A percentile compares a stretch with the other conserved stretches of the same genome.
phyloP scores from a whole-genome alignment of 768 basidiomycete genomes.

The Hebeloma cylindrosporum region DNA sequence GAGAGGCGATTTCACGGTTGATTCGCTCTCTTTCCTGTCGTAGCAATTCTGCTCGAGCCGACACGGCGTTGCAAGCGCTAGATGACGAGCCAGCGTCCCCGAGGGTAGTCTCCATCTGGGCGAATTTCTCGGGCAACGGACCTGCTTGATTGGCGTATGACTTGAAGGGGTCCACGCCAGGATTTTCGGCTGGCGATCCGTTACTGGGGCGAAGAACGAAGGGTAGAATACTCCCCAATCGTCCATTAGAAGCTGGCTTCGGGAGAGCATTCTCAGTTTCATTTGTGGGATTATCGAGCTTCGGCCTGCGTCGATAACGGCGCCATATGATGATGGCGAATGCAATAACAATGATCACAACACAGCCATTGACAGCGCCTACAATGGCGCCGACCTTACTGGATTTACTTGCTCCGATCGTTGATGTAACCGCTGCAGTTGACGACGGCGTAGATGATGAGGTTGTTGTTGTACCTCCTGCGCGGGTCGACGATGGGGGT shows the following conservation, averaged over 20 bases:
- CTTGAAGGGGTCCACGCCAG: background rate
- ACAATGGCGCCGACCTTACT: background rate
- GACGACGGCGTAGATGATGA: background rate
- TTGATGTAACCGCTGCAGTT: background rate
- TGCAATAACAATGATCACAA: background rate
- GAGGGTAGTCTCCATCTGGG: no score
- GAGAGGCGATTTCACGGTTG: constrained; percentile 1
- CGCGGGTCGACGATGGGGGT: background rate
- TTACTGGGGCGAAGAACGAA: background rate
- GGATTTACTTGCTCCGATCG: background rate
- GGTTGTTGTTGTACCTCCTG: background rate
- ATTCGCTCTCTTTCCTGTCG: background rate
- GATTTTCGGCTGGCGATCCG: background rate
- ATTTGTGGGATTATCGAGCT: background rate
- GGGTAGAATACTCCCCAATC: no score
- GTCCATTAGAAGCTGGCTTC: background rate
- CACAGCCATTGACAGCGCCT: background rate
- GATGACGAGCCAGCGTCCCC: background rate
- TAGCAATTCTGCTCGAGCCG: background rate
- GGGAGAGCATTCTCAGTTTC: background rate
- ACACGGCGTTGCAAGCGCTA: background rate
- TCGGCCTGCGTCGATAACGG: background rate
- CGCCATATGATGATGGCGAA: constrained; percentile 1
- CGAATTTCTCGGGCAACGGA: background rate
- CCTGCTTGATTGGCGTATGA: background rate